Evolutionary conservation across 2,329 filamentous ascomycete genomes (phyloP), one percentile per base, ranked within the genome.

Genomic region (Passalora sequoiae): DNA sequence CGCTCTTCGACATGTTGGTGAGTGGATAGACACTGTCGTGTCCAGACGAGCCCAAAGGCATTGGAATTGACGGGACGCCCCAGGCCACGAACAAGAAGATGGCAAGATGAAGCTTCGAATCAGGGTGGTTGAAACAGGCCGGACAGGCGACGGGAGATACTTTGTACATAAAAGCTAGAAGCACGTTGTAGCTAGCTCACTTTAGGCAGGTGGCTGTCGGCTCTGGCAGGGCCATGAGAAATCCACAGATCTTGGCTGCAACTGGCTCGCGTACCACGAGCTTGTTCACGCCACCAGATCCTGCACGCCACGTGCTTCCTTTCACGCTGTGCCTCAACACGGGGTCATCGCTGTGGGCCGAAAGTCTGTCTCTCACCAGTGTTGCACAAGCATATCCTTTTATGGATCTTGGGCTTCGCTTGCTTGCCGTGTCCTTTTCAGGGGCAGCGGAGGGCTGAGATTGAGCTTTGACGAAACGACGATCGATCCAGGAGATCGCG

Each of bases 1-100:
- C 43, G 30, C 28, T 21, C n/a, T 45, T 45, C 15, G 36, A 20
- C 43, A 45, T 45, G 24, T 35, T 20, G 36, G 13, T 19, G 22
- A 31, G 38, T 4, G 38, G 38, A 25, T 33, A 20, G 15, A 15
- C 27, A 29, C 32, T 29, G 38, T 25, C 24, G 6, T 27, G n/a
- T 16, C 37, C 19, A 9, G 37, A 39, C 16, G 37, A 39, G 24
- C 37, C 37, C 37, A 39, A n/a, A n/a, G n/a, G 37, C 37, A 30
- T 39, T 12, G 9, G n/a, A n/a, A n/a, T n/a, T n/a, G n/a, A n/a
- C n/a, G n/a, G n/a, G n/a, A n/a, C n/a, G n/a, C n/a, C n/a, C n/a
- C n/a, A n/a, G n/a, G n/a, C n/a, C n/a, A n/a, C n/a, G n/a, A n/a
- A n/a, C n/a, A n/a, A n/a, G n/a, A n/a, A n/a, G n/a, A n/a, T n/a